Base-by-base conservation (phyloP, 2,329 filamentous ascomycete genomes). In the Cadophora malorum region DNA sequence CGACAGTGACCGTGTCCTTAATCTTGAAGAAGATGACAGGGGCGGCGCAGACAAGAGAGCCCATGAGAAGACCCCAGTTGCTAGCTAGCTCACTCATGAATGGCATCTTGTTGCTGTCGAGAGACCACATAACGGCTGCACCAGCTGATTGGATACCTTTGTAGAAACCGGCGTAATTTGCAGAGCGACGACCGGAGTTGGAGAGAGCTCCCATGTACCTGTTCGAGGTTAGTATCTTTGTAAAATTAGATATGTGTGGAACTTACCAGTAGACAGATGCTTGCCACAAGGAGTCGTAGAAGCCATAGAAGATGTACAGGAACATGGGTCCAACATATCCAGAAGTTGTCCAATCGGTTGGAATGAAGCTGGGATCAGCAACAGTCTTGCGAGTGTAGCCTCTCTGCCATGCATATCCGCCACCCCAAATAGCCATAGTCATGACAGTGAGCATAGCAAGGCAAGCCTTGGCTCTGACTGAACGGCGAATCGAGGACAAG, bases 161-260 rank as follows among this genome's bases (percentile, higher is more conserved):
- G 86, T 96, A 96, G 83, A 92, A 94, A 70, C 92, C 94, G 52
- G 93, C 91, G 76, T 95, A 91, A 83, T 97, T 97, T 81, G 95
- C 94, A 33, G 95, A 87, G 79, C 94, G 95, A 79, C 94, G 93
- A 69, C 92, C 89, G 71, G 95, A 97, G 86, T 98, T 98, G 77
- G 92, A 94, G 53, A 97, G 85, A 8, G 94, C 88, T 62, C 95
- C 95, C 91, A 98, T 97, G 83, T 91, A 94, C 90, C 90, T 91
- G 69, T 71, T 25, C 28, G 10, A 31, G 31, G 35, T 71, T 67
- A 70, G 69, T 53, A 49, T 68, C 19, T 12, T 58, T 19, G 21
- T 10, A 49, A 53, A 12, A 59, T 50, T 1, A 64, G 68, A 9
- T 70, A 67, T 49, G 55, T 47, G 49, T 23, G 41, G 38, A 55